Percentiles rank a stretch among this genome's conserved stretches.
These are phyloP conservation scores for Penicilliopsis zonata DNA, from an alignment of 495 filamentous ascomycete genomes.

Conservation along the genomic window DNA sequence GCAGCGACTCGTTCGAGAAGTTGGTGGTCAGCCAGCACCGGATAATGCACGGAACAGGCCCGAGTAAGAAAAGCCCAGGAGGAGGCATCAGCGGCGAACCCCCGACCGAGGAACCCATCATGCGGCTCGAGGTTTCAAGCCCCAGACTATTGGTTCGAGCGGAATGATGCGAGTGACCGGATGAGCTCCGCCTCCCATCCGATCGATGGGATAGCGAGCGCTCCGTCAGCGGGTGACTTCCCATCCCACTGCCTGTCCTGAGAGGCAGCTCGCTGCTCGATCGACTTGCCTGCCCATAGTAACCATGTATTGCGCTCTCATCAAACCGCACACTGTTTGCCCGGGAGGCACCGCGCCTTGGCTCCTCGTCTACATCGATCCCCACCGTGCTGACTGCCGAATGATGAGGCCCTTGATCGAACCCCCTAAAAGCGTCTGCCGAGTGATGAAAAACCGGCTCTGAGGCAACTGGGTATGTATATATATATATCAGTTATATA, in stretches of 20 bases:
- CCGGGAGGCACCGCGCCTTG: conserved; percentile 78
- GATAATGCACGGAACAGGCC: conserved; percentile 83
- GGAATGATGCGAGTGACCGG: conserved; percentile 71
- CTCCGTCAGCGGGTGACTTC: conserved; percentile 75
- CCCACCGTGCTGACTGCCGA: conserved; percentile 58
- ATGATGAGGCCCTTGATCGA: conserved; percentile 68
- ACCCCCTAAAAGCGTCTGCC: conserved; percentile 68
- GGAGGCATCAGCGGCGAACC: conserved; percentile 63
- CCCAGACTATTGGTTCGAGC: conserved; percentile 76
- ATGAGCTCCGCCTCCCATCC: conserved; percentile 89
- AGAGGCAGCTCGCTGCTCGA: conserved; percentile 68
- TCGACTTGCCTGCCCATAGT: conserved; percentile 71
- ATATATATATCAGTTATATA: no score
- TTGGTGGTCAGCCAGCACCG: conserved; percentile 86
- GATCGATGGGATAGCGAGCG: conserved; percentile 88
- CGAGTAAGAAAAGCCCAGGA: conserved; percentile 69
- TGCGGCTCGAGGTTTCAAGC: conserved; percentile 55
- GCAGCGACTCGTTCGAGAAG: conserved; percentile 73
- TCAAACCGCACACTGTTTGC: conserved; percentile 99
- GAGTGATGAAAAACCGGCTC: conserved; percentile 63
- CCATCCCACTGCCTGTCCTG: conserved; percentile 69
- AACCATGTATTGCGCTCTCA: conserved; percentile 85
- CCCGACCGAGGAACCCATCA: conserved; percentile 47
- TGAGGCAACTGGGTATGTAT: no score
- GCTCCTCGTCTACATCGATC: conserved; percentile 81